phyloP scores from a whole-genome alignment of 2,329 filamentous ascomycete species.

The Aspergillus jensenii region DNA sequence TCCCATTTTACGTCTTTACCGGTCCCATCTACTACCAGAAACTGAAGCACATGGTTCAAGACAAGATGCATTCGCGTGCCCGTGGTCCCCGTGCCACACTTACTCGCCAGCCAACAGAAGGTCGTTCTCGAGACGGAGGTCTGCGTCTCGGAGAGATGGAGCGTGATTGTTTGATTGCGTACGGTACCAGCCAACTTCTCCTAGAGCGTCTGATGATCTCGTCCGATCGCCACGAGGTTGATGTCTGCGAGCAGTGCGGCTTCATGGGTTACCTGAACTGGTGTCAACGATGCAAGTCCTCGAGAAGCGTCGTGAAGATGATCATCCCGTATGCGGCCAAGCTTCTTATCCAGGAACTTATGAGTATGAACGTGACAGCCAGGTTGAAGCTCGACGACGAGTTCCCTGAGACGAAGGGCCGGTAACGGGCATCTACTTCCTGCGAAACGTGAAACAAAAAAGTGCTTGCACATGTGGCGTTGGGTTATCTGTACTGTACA shows the following conservation, averaged over 20 bases:
- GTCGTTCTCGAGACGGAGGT: constrained; percentile 87
- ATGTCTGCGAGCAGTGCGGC: constrained; percentile 91
- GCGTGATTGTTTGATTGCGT: constrained; percentile 95
- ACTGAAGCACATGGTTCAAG: constrained; percentile 99
- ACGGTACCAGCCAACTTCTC: constrained; percentile 88
- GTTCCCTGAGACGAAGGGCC: constrained; percentile 63
- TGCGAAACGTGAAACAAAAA: neutral
- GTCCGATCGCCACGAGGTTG: constrained; percentile 84
- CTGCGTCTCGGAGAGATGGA: constrained; percentile 97
- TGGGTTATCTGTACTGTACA: constrained; percentile 15
- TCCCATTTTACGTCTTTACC: constrained; percentile 97
- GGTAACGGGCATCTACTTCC: constrained; percentile 16
- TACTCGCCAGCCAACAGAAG: constrained; percentile 93
- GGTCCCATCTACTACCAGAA: constrained; percentile 99
- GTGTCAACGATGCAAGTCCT: constrained; percentile 89
- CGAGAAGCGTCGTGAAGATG: constrained; percentile 83
- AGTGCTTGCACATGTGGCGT: constrained; percentile 11
- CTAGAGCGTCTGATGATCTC: constrained; percentile 93
- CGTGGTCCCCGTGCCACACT: constrained; percentile 87
- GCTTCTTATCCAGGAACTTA: constrained; percentile 89
- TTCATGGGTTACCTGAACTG: constrained; percentile 94
- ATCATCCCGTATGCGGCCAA: constrained; percentile 98
- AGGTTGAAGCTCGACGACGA: constrained; percentile 88
- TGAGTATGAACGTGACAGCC: constrained; percentile 98
- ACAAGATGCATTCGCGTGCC: constrained; percentile 97